Evolutionary conservation across 2,329 filamentous ascomycete genomes (phyloP), one percentile per base, ranked within the genome.

Genomic region (Fusarium sororula): DNA sequence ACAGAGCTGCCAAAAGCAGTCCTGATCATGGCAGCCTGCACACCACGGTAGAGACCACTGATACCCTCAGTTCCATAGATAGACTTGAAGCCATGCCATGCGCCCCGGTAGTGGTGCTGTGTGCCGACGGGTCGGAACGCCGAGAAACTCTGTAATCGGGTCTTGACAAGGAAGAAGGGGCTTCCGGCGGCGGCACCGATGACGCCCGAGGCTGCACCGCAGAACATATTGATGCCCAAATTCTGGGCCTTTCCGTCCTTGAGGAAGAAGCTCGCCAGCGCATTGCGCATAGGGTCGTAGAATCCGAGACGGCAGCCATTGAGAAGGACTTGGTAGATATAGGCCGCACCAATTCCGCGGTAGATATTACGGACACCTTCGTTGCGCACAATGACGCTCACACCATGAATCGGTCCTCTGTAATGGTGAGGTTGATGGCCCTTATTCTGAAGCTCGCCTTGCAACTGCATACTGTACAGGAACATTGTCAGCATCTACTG

Each of bases 91-190:
- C 96, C 96, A 81, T 99, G 94, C 71, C 91, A 82, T 1, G 96
- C 94, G 82, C 95, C 96, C 75, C 89, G 90, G 84, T 99, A 99
- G 74, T 91, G 88, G 84, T 99, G 96, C 81, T 99, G 96, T n/a
- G 96, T 98, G 62, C 96, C 96, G 48, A 98, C 95, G 7, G 96
- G 96, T 18, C 96, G 88, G 83, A 95, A 96, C 9, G 95, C 94
- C 42, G 95, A 98, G 86, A 90, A 98, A 76, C 94, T 98, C 84
- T 99, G 96, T 66, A 99, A 87, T 48, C 96, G 91, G 7, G 96
- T 99, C 87, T 99, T 99, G 82, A 98, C 93, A 62, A 99, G 90
- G 88, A 99, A 99, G 84, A 99, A 98, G 6, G 96, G 96, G 61
- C 94, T 97, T 44, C 96, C 96, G 28, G 93, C 93, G n/a, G 93